Evolutionary conservation across 441 rosid genomes (phyloP), one percentile per base, ranked within the genome.

Genomic region (Euphorbia schlechtendalii): DNA sequence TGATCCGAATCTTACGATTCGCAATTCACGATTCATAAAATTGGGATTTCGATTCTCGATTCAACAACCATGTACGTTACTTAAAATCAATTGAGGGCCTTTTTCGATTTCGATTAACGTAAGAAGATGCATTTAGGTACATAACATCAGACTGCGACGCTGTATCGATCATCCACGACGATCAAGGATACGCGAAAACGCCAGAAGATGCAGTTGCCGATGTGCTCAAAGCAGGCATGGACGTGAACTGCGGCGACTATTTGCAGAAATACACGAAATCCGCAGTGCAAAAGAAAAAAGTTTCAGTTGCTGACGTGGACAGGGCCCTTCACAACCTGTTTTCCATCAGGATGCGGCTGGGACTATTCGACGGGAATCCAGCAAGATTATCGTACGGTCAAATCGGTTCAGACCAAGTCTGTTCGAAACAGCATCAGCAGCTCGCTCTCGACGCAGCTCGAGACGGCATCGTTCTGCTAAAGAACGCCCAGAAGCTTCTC

Each of bases 101-200:
- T n/a, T n/a, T n/a, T n/a, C n/a, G n/a, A n/a, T n/a, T n/a, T n/a
- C n/a, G n/a, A n/a, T n/a, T n/a, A n/a, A n/a, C n/a, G n/a, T n/a
- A n/a, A n/a, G n/a, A n/a, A n/a, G n/a, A n/a, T n/a, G n/a, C n/a
- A n/a, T n/a, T n/a, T n/a, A n/a, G n/a, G n/a, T n/a, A n/a, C n/a
- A 85, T 93, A 15, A 78, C 89, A 21, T 93, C 96, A 0, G 97
- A 90, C 68, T 93, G 97, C 55, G 95, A 90, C 65, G 96, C 98
- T 0, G 97, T 90, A 21, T 74, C 84, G 8, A 75, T 90, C 69
- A 84, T 90, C 46, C 52, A 83, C 41, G 82, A 83, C 6, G 76
- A 43, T 7, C 88, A 86, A 74, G 82, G 83, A 62, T 92, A 85
- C 55, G 84, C 84, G 17, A 86, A 86, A 65, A 9, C 79, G 28